Percentiles rank a stretch among this genome's conserved stretches.
Conservation (phyloP, 2,329 filamentous ascomycete genomes). For the Didymella segeticola region DNA sequence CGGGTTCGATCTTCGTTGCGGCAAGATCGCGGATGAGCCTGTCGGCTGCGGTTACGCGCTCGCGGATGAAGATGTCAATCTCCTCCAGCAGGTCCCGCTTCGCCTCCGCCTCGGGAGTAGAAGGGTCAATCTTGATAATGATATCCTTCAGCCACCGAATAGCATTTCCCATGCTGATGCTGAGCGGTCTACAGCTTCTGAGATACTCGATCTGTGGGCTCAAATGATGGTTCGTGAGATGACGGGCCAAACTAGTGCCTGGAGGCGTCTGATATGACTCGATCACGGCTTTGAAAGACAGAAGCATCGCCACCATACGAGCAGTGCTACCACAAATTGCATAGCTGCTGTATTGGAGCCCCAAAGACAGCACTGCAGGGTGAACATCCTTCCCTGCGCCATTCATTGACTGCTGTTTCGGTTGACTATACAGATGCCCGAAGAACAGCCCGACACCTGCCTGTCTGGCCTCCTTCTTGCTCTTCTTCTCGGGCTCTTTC, state of each 20-base stretch:
- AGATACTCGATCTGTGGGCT: slow-evolving; percentile 96
- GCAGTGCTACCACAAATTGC: slow-evolving; percentile 88
- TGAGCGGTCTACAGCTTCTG: slow-evolving; percentile 91
- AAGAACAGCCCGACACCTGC: slow-evolving; percentile 64
- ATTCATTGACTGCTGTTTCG: slow-evolving; percentile 67
- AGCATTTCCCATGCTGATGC: slow-evolving; percentile 95
- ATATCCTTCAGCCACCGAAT: slow-evolving; percentile 93
- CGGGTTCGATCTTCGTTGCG: slow-evolving; percentile 75
- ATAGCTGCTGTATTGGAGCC: slow-evolving; percentile 90
- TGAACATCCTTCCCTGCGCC: slow-evolving; percentile 77
- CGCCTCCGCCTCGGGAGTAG: slow-evolving; percentile 79
- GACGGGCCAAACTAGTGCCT: slow-evolving; percentile 83
- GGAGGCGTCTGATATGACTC: slow-evolving; percentile 89
- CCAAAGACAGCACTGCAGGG: slow-evolving; percentile 81
- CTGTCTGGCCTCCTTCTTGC: slow-evolving; percentile 59
- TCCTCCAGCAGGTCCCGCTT: slow-evolving; percentile 78
- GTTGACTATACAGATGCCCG: slow-evolving; percentile 81
- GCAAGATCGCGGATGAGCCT: slow-evolving; percentile 82
- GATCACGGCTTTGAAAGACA: slow-evolving; percentile 92
- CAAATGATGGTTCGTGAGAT: slow-evolving; percentile 88
- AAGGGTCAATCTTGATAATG: slow-evolving; percentile 88
- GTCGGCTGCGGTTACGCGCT: slow-evolving; percentile 87
- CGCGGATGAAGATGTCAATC: slow-evolving; percentile 89
- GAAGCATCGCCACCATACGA: slow-evolving; percentile 82
- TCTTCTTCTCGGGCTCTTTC: slow-evolving; percentile 43